Conservation (phyloP, 1,139 yeast genomes). For the Taphrina sp. region DNA sequence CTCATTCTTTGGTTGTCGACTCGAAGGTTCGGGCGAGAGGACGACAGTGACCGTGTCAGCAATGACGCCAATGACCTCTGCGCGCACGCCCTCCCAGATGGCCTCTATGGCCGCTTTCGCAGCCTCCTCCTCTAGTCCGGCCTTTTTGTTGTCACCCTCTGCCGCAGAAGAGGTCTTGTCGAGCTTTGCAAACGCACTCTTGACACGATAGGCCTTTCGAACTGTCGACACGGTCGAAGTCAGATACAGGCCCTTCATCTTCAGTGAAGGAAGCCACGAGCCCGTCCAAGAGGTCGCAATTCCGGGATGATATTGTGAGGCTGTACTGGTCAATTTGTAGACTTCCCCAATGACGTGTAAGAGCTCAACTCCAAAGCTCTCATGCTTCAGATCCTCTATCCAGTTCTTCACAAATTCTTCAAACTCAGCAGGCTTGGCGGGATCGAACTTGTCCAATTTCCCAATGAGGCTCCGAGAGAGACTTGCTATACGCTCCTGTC, state of each 20-base stretch:
- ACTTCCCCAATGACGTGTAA: constrained; percentile 79
- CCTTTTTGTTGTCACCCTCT: constrained; percentile 3
- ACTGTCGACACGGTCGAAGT: constrained; percentile 25
- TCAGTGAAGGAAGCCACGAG: constrained; percentile 24
- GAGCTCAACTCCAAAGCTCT: constrained; percentile 84
- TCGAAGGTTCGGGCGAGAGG: constrained; percentile 15
- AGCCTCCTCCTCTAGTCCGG: constrained; percentile 28
- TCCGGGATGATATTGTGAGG: constrained; percentile 19
- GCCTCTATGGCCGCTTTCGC: constrained; percentile 33
- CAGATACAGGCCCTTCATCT: constrained; percentile 25
- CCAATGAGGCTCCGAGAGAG: constrained; percentile 62
- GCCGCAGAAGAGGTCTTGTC: constrained; percentile 16
- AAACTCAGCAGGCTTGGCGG: constrained; percentile 65
- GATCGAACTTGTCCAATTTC: constrained; percentile 61
- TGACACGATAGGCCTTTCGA: constrained; percentile 29
- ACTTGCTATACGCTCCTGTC: constrained; percentile 65
- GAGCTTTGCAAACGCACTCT: constrained; percentile 31
- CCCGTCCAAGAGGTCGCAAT: constrained; percentile 30
- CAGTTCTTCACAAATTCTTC: constrained; percentile 71
- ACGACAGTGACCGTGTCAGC: constrained; percentile 24
- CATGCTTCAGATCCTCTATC: constrained; percentile 83
- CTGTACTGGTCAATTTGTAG: constrained; percentile 48
- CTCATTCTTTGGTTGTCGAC: constrained; percentile 15
- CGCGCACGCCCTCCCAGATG: constrained; percentile 31
- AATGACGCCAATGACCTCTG: constrained; percentile 29